Base-by-base conservation (phyloP, 108 stramenopile genomes). In the Cyclotella baltica region DNA sequence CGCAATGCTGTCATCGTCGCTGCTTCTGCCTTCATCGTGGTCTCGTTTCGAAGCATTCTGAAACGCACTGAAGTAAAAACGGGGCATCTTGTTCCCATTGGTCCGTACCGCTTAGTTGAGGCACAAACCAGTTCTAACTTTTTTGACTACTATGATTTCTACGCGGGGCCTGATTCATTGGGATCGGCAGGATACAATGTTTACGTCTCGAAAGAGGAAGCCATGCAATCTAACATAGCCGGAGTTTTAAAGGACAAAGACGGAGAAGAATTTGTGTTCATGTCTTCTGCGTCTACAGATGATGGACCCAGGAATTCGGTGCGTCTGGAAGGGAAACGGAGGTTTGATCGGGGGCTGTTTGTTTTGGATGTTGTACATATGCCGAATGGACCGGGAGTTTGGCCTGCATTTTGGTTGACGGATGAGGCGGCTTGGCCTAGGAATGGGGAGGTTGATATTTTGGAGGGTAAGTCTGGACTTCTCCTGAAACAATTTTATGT, bases 341-440 rank as follows among this genome's bases (percentile, higher is more conserved):
- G 91, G 31, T 94, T 88, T 69, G 83, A 93, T 67, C 77, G 90
- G n/a, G 93, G 93, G 48, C 75, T 96, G 48, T 94, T 96, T 73
- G 84, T 96, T 70, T 67, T 89, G 83, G 46, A 91, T 90, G 58
- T 88, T 71, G 36, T 83, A 71, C 84, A 84, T 72, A 73, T 81
- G 72, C 86, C 86, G 0, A 64, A 77, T 58, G 86, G 86, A 2
- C 84, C 83, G 43, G 86, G 86, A 0, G 72, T 78, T 19, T 87
- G 86, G 86, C 86, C 86, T 19, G 86, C 86, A 19, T 85, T 75
- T 56, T 87, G 86, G 86, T 38, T 85, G 29, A 76, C 80, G 27
- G 81, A 83, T 51, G 83, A 84, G 40, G 79, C 61, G 3, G 38
- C 35, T 34, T 87, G 86, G 86, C 86, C 86, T 4, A 40, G 47